Evolutionary conservation across 139 green algal genomes (phyloP).

Genomic region (Tetradesmus obliquus): DNA sequence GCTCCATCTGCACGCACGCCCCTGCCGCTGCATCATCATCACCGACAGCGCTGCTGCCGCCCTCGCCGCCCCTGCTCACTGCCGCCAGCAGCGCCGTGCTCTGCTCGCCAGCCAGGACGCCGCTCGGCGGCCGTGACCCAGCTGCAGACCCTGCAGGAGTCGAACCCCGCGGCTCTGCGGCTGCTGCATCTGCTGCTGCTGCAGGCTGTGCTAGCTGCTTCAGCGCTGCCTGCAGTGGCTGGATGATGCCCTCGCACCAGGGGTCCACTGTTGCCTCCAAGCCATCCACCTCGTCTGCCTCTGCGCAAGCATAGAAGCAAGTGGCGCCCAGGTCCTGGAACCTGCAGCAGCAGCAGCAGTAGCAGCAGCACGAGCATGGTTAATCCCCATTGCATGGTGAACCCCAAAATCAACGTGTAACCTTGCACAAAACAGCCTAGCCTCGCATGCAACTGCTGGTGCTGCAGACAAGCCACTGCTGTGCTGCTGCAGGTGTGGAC

Average conservation of each 20-base stretch:
- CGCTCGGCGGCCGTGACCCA: neutral
- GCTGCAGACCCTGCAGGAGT: neutral
- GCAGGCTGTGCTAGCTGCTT: slow-evolving; percentile 11
- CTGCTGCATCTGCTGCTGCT: slow-evolving; percentile 11
- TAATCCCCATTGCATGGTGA: too few species aligned
- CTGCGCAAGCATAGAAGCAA: slow-evolving; percentile 77
- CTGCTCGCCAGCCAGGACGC: neutral
- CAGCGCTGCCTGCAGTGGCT: neutral
- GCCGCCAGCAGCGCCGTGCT: slow-evolving; percentile 18
- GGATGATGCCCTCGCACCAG: slow-evolving; percentile 30
- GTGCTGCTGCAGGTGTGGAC: neutral
- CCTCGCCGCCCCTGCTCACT: neutral
- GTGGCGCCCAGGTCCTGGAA: slow-evolving; percentile 86
- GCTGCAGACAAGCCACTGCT: neutral
- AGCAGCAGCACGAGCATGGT: neutral
- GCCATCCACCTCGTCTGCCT: slow-evolving; percentile 97
- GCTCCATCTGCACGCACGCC: slow-evolving; percentile 5
- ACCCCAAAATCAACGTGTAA: too few species aligned
- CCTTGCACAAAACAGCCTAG: neutral
- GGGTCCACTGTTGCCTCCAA: slow-evolving; percentile 65
- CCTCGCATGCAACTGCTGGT: neutral
- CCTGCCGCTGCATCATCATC: neutral
- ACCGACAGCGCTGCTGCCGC: neutral
- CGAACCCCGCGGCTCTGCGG: neutral
- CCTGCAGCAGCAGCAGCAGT: slow-evolving; percentile 21